A percentile compares a stretch with the other conserved stretches of the same genome.
Evolutionary conservation across 2,329 filamentous ascomycete genomes (phyloP).

Genomic region (Boeremia lycopersici): DNA sequence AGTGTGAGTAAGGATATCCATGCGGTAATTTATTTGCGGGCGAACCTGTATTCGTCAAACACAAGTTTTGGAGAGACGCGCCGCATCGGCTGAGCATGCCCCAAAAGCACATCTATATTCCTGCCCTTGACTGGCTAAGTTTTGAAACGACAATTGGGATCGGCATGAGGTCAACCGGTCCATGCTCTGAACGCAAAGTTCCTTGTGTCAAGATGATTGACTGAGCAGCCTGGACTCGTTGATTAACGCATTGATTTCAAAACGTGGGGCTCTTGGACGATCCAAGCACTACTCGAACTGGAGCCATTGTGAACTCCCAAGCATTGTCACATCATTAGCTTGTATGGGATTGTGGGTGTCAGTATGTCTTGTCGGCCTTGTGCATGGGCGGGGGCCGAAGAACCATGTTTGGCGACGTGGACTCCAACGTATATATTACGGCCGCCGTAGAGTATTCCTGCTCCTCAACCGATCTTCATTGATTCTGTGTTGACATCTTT

Average conservation of each 20-base stretch:
- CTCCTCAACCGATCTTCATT: conserved; percentile 19
- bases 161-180: conserved; percentile 8
- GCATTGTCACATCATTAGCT: conserved; percentile 20
- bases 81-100: neutral
- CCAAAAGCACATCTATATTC: conserved; percentile 1
- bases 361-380: conserved; percentile 6
- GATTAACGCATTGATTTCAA: conserved; percentile 9
- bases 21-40: conserved; percentile 9
- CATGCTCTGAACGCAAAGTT: neutral
- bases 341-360: conserved; percentile 4
- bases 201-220: conserved; percentile 12
- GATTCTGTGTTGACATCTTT: conserved; percentile 17
- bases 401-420: conserved; percentile 11
- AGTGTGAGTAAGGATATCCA: conserved; percentile 6
- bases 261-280: conserved; percentile 7
- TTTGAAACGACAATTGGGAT: conserved; percentile 21
- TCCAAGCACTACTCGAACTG: conserved; percentile 14
- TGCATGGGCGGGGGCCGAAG: conserved; percentile 17
- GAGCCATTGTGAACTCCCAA: conserved; percentile 5
- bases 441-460: neutral
- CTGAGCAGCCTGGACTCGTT: conserved; percentile 4
- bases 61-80: neutral
- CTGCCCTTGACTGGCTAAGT: conserved; percentile 4
- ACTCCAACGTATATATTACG: conserved; percentile 19
- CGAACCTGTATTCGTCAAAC: conserved; percentile 1